Conservation (phyloP, 2,329 filamentous ascomycete species). For the Simplicillium sp. region DNA sequence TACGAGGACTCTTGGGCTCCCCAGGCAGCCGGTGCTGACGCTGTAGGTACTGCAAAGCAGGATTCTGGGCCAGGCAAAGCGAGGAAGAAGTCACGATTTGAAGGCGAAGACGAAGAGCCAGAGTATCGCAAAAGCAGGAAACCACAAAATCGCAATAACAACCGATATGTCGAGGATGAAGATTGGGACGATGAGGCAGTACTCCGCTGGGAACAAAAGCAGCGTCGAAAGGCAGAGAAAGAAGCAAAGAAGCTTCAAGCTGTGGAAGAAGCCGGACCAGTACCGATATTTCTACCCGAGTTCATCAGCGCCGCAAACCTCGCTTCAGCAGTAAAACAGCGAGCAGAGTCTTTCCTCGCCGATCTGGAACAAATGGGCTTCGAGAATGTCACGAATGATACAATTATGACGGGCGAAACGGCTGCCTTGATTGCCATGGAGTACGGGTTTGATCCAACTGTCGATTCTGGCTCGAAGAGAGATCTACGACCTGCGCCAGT, state of each 20-base stretch:
- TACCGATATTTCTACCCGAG: constrained; percentile 69
- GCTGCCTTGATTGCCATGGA: constrained; percentile 85
- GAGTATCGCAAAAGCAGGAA: constrained; percentile 4
- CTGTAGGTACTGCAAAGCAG: neutral
- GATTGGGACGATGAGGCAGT: constrained; percentile 29
- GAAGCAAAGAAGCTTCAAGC: constrained; percentile 28
- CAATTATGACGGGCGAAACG: constrained; percentile 83
- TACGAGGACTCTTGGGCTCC: too few species aligned
- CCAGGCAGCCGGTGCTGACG: too few species aligned
- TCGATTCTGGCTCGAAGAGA: constrained; percentile 54
- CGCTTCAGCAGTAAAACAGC: constrained; percentile 64
- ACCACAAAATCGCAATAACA: constrained; percentile 11
- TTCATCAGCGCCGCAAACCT: constrained; percentile 85
- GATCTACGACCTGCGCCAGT: constrained; percentile 66
- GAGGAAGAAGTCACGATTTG: constrained; percentile 1
- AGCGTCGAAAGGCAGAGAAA: constrained; percentile 32
- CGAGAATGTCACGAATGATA: constrained; percentile 71
- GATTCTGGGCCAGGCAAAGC: neutral
- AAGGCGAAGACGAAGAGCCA: neutral
- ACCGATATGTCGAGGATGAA: constrained; percentile 16
- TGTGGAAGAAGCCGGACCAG: constrained; percentile 32
- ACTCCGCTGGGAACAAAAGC: constrained; percentile 25
- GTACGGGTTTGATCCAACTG: constrained; percentile 80
- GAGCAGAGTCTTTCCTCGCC: constrained; percentile 58
- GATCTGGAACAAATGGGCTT: constrained; percentile 84